These are phyloP conservation scores for Salvia rosmarinus DNA, from an alignment of 257 asterid genomes.

Conservation along the genomic window DNA sequence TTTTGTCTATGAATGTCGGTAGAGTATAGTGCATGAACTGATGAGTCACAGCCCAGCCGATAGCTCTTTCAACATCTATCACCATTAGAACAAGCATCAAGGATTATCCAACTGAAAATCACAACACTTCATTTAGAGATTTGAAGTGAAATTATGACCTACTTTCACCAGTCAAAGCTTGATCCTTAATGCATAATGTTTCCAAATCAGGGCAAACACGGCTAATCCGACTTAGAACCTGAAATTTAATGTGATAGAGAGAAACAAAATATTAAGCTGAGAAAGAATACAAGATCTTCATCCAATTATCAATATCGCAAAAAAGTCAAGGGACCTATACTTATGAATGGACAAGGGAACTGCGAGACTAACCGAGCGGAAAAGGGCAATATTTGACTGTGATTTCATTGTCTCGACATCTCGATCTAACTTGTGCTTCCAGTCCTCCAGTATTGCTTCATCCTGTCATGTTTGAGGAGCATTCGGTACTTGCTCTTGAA, in stretches of 20 bases:
- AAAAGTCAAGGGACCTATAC: too few relatives aligned
- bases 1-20: conserved; percentile 41
- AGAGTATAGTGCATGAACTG: conserved; percentile 62
- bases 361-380: conserved; percentile 62
- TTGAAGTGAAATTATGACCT: conserved; percentile 32
- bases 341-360: conserved; percentile 3
- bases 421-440: conserved; percentile 82
- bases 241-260: conserved; percentile 20
- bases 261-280: conserved; percentile 6
- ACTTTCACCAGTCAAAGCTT: conserved; percentile 73
- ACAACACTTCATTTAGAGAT: conserved; percentile 13
- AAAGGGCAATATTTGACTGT: conserved; percentile 67
- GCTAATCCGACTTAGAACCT: conserved; percentile 62
- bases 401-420: conserved; percentile 83
- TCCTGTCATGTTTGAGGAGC: conserved; percentile 57
- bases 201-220: conserved; percentile 70
- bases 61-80: conserved; percentile 60
- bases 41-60: conserved; percentile 85
- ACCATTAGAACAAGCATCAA: conserved; percentile 36
- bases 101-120: conserved; percentile 18
- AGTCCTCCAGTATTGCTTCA: conserved; percentile 61
- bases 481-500: not conserved
- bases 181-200: conserved; percentile 62
- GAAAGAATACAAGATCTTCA: not conserved
- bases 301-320: not conserved